Evolutionary conservation across 306 rosid genomes (phyloP), one percentile per base, ranked within the genome.

Genomic region (Prunus kanzakura): DNA sequence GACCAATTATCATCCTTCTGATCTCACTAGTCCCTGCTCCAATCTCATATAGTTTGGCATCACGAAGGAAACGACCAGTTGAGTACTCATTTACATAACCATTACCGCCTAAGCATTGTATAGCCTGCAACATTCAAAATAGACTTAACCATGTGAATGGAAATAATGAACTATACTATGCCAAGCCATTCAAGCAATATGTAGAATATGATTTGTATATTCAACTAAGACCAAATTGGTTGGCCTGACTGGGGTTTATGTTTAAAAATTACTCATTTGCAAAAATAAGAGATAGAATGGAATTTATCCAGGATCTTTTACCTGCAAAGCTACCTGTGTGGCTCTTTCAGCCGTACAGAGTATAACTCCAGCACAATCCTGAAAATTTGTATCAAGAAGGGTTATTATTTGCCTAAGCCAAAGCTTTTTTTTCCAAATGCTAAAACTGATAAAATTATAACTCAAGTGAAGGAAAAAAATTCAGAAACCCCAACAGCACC

Each of bases 291-390:
- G 43, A 66, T 8, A 1, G 11, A 19, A 18, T 23, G 52, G 41
- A 35, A 38, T 6, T n/a, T 29, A 47, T 58, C 50, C 52, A 27
- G 29, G 30, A 43, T 60, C 4, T 52, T 18, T 27, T 81, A 92
- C 97, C 97, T 92, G 97, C 82, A 95, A 88, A 67, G 98, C 97
- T 61, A 90, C 91, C 67, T 95, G 97, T 3, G 97, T 95, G 73
- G 98, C 98, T 92, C 96, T 87, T 79, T 95, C 98, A 49, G 96
- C 96, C 19, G 98, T 89, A 67, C 84, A 84, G 62, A 90, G 93
- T 83, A 95, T 92, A 57, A 83, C 97, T 77, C 98, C 98, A 65
- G 98, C 97, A 74, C 97, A 95, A 86, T 95, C 98, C 98, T 95
- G 89, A 72, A 87, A 64, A 76, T 69, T 52, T 67, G 77, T 69